Percentiles rank a stretch among this genome's conserved stretches.
Evolutionary conservation across 306 rosid species (phyloP).

Genomic region (Begonia loranthoides): DNA sequence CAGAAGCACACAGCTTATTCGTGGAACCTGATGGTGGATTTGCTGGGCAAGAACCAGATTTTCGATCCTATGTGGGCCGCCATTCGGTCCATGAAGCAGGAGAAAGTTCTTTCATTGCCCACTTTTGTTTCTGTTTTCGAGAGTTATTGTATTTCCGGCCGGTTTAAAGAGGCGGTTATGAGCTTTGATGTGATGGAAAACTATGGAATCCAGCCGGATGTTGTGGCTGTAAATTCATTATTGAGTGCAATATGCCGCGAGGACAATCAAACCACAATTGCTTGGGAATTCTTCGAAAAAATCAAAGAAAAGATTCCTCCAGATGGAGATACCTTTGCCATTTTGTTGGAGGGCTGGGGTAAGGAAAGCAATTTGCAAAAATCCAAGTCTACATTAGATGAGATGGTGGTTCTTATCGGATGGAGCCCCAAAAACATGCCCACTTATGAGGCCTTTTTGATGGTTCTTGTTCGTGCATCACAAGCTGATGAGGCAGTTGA

Average conservation of each 20-base stretch:
- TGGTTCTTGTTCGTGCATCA: conserved; percentile 23
- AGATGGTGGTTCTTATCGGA: conserved; percentile 37
- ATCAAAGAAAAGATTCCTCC: conserved; percentile 27
- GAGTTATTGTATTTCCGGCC: conserved; percentile 39
- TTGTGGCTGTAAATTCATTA: conserved; percentile 42
- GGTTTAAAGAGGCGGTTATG: conserved; percentile 44
- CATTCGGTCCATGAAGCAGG: conserved; percentile 50
- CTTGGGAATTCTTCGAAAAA: conserved; percentile 29
- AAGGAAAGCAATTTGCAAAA: conserved; percentile 37
- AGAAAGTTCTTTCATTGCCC: conserved; percentile 23
- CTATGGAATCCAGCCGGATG: conserved; percentile 34
- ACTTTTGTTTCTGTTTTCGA: conserved; percentile 45
- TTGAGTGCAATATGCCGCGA: conserved; percentile 43
- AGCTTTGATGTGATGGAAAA: conserved; percentile 56
- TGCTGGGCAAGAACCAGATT: conserved; percentile 45
- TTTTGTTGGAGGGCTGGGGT: conserved; percentile 56
- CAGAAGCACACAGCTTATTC: conserved; percentile 30
- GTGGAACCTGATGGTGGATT: conserved; percentile 62
- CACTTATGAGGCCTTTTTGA: conserved; percentile 44
- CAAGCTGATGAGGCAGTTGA: conserved; percentile 27
- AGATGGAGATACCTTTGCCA: conserved; percentile 44
- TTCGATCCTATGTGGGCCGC: conserved; percentile 80
- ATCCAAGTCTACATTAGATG: conserved; percentile 37
- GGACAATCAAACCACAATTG: conserved; percentile 25
- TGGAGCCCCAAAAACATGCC: conserved; percentile 33